These are phyloP conservation scores for Xylaria castorea DNA, from an alignment of 495 filamentous ascomycete species.

Conservation along the genomic window DNA sequence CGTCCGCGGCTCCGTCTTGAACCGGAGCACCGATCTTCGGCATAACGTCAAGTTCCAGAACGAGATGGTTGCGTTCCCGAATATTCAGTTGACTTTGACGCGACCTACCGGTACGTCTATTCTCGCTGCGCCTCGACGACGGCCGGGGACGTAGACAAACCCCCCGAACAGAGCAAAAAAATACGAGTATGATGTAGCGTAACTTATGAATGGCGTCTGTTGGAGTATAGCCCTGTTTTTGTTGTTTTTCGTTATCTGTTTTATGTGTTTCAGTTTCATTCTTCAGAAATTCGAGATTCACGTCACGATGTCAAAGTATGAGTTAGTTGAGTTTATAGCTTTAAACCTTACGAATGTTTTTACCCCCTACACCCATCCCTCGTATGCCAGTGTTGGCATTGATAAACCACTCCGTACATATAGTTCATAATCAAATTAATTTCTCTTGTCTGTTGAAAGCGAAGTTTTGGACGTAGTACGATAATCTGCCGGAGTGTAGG, in stretches of 20 bases:
- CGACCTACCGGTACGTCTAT: conserved; percentile 20
- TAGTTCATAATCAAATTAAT: not conserved
- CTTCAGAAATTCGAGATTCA: not conserved
- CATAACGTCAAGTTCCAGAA: not conserved
- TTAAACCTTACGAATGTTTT: not conserved
- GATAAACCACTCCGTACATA: not conserved
- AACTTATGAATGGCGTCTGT: not conserved
- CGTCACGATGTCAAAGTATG: not conserved
- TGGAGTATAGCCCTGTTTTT: not conserved
- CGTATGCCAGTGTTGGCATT: not conserved
- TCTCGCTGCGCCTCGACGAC: not conserved
- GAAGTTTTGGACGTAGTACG: not conserved
- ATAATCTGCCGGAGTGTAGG: not conserved
- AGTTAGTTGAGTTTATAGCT: conserved; percentile 2
- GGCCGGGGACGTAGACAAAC: not conserved
- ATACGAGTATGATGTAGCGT: not conserved
- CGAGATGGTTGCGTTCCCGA: not conserved
- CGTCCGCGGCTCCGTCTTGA: not conserved
- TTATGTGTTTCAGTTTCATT: not conserved
- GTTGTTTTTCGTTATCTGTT: not conserved
- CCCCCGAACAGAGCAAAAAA: not conserved
- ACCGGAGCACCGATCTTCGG: not conserved
- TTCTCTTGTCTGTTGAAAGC: not conserved
- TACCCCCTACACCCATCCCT: not conserved
- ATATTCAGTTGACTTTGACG: not conserved